phyloP scores from a whole-genome alignment of 1,284 basidiomycete species.

The Neolentinus lepideus region DNA sequence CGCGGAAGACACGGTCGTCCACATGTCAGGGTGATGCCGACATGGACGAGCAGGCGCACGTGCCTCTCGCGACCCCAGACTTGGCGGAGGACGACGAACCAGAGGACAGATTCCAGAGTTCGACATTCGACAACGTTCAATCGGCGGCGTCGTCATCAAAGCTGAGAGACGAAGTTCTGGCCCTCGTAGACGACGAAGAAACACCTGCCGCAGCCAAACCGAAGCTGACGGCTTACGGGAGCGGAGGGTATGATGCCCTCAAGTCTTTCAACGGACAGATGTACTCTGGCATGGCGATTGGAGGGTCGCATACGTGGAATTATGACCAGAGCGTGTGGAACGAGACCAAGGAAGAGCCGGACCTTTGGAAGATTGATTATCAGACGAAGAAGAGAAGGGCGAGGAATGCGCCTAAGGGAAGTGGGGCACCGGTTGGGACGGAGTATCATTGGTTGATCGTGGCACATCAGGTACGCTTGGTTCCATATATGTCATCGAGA shows the following conservation, averaged over 20 bases:
- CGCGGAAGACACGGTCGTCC: not conserved
- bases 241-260: not conserved
- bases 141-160: not conserved
- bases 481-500: not conserved
- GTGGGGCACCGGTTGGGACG: slow-evolving; percentile 5
- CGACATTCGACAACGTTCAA: not conserved
- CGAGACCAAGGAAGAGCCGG: slow-evolving; percentile 3
- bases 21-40: not conserved
- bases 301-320: slow-evolving; percentile 7
- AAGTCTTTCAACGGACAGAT: slow-evolving; percentile 7
- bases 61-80: not conserved
- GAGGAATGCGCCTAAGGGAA: slow-evolving; percentile 2
- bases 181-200: not conserved
- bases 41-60: not conserved
- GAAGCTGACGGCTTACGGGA: not conserved
- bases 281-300: slow-evolving; percentile 6
- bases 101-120: not conserved
- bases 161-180: not conserved
- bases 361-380: slow-evolving; percentile 1
- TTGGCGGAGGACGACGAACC: not conserved
- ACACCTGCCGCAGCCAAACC: not conserved
- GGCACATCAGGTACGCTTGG: not conserved
- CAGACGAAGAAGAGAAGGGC: slow-evolving; percentile 5
- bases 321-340: slow-evolving; percentile 9
- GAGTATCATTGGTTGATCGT: slow-evolving; percentile 7